Evolutionary conservation across 805 yeast genomes (phyloP).

Genomic region (Yamadazyma philogaea): DNA sequence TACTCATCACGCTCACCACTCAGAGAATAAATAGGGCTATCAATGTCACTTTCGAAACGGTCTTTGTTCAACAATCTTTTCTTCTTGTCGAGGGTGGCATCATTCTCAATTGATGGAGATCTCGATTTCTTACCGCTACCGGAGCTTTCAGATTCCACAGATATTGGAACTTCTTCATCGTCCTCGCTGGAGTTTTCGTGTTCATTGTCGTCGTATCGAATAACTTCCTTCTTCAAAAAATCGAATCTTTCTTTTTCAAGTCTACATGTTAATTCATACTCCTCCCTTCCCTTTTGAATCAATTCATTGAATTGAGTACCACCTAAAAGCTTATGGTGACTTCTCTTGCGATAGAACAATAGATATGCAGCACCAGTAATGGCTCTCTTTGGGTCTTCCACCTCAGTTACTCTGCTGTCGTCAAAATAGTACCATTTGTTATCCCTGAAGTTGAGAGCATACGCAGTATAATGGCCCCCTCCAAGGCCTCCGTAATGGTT

Average conservation of each 20-base stretch:
- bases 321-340: conserved; percentile 39
- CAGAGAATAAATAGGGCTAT: not conserved
- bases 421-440: conserved; percentile 85
- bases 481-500: conserved; percentile 96
- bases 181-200: conserved; percentile 7
- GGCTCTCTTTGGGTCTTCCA: conserved; percentile 56
- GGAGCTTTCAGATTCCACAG: conserved; percentile 2
- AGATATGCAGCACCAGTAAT: conserved; percentile 81
- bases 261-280: conserved; percentile 15
- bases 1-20: not conserved
- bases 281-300: conserved; percentile 39
- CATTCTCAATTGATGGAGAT: conserved; percentile 8
- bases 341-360: conserved; percentile 70
- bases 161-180: not conserved
- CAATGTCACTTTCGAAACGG: not conserved
- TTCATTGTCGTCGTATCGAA: conserved; percentile 8
- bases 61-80: conserved; percentile 11
- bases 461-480: conserved; percentile 96
- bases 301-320: conserved; percentile 42
- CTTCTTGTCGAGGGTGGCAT: conserved; percentile 4
- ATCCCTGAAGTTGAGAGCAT: conserved; percentile 75
- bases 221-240: conserved; percentile 17
- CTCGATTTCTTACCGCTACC: conserved; percentile 7
- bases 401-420: conserved; percentile 68
- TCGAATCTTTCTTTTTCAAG: conserved; percentile 15